Conservation (phyloP, 495 filamentous ascomycete genomes). For the Daldinia vernicosa region DNA sequence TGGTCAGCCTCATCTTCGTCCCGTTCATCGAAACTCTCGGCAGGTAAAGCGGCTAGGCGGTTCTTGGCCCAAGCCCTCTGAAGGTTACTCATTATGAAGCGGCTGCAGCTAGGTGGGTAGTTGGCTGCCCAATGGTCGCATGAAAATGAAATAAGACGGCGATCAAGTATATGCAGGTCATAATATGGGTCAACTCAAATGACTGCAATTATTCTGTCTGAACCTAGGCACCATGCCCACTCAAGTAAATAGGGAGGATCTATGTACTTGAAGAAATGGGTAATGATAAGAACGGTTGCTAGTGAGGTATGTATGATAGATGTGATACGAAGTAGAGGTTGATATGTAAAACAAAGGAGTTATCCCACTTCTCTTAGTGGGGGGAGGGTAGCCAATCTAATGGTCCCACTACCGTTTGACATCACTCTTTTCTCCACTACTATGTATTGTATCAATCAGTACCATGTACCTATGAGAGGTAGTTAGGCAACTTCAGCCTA, state of each 20-base stretch:
- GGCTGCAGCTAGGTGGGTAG: not conserved
- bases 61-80: conserved; percentile 85
- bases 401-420: conserved; percentile 1
- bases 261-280: not conserved
- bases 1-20: conserved; percentile 63
- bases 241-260: not conserved
- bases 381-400: not conserved
- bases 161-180: conserved; percentile 11
- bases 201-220: not conserved
- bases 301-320: not conserved
- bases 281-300: not conserved
- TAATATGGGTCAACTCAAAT: not conserved
- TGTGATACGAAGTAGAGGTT: not conserved
- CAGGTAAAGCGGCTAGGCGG: conserved; percentile 72
- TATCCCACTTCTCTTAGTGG: not conserved
- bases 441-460: too few relatives aligned
- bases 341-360: conserved; percentile 2
- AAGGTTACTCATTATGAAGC: conserved; percentile 78
- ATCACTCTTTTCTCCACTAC: conserved; percentile 3
- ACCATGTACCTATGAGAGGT: too few relatives aligned
- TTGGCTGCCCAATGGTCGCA: conserved; percentile 15
- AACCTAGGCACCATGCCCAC: not conserved
- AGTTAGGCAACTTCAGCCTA: too few relatives aligned
- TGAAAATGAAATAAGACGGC: not conserved
- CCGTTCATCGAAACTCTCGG: conserved; percentile 57